Conservation (phyloP, 2,329 filamentous ascomycete genomes). For the Verticillium dahliae region DNA sequence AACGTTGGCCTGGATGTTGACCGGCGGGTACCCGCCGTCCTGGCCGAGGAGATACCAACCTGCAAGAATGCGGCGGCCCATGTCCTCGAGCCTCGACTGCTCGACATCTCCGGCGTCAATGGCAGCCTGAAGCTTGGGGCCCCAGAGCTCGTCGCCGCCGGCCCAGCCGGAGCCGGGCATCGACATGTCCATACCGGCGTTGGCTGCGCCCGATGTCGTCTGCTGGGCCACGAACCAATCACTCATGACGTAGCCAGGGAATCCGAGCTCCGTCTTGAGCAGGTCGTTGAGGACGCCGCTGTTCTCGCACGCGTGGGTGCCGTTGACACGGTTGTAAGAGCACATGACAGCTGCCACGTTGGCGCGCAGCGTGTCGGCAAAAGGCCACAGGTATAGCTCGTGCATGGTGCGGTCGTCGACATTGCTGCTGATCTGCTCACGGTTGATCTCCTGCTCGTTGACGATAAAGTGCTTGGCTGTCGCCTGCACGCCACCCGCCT, state of each 20-base stretch:
- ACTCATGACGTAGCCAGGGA: conserved; percentile 51
- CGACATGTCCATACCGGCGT: conserved; percentile 71
- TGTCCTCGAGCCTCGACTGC: conserved; percentile 58
- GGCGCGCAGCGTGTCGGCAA: conserved; percentile 60
- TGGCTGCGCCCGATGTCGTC: conserved; percentile 57
- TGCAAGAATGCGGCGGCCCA: conserved; percentile 57
- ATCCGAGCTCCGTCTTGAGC: conserved; percentile 68
- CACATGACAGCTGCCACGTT: conserved; percentile 66
- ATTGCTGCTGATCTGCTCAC: conserved; percentile 47
- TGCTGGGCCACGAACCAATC: conserved; percentile 73
- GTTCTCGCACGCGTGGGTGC: conserved; percentile 62
- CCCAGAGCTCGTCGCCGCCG: conserved; percentile 48
- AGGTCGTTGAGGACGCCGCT: conserved; percentile 52
- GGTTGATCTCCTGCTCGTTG: conserved; percentile 63
- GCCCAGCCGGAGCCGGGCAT: conserved; percentile 67
- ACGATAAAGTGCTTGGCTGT: conserved; percentile 54
- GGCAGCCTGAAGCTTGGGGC: conserved; percentile 42
- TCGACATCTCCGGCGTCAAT: conserved; percentile 52
- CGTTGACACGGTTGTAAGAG: conserved; percentile 66
- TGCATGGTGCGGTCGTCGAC: conserved; percentile 61
- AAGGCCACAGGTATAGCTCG: conserved; percentile 63
- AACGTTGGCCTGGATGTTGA: conserved; percentile 48
- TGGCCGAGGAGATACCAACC: conserved; percentile 54
- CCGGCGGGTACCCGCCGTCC: conserved; percentile 39
- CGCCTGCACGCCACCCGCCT: conserved; percentile 33